Percentiles rank a stretch among this genome's conserved stretches.
Evolutionary conservation across 1,139 yeast genomes (phyloP).

Genomic region (Pichia sp.): DNA sequence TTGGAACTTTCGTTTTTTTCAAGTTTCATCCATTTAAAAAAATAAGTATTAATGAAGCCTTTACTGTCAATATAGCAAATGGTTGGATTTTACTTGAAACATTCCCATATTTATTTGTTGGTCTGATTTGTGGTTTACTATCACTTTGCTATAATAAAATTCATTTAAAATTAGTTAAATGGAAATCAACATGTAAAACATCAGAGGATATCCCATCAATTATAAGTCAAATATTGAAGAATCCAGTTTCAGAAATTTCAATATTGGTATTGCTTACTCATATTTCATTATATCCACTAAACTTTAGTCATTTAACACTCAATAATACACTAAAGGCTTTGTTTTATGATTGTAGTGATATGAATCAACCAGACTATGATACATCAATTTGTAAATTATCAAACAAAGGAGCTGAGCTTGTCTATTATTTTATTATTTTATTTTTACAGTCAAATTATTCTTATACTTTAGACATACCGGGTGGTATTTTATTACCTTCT

Average conservation of each 20-base stretch:
- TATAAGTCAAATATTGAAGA: slow-evolving; percentile 15
- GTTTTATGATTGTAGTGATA: slow-evolving; percentile 14
- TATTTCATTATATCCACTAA: slow-evolving; percentile 40
- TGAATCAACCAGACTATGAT: not conserved
- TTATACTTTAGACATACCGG: slow-evolving; percentile 63
- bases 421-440: slow-evolving; percentile 9
- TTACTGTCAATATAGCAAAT: slow-evolving; percentile 60
- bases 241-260: slow-evolving; percentile 37
- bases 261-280: slow-evolving; percentile 45
- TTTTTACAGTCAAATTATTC: slow-evolving; percentile 50
- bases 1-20: slow-evolving; percentile 63
- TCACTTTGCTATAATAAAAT: slow-evolving; percentile 51
- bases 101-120: slow-evolving; percentile 61
- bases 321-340: slow-evolving; percentile 10
- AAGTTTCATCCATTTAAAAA: slow-evolving; percentile 54
- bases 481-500: slow-evolving; percentile 71
- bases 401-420: slow-evolving; percentile 6
- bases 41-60: slow-evolving; percentile 50
- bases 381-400: slow-evolving; percentile 12
- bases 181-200: slow-evolving; percentile 27
- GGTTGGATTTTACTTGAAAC: slow-evolving; percentile 70
- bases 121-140: slow-evolving; percentile 60
- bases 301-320: slow-evolving; percentile 13
- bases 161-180: slow-evolving; percentile 39
- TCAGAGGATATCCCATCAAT: slow-evolving; percentile 24